Percentiles rank a stretch among this genome's conserved stretches.
Conservation (phyloP, 2,329 filamentous ascomycete species). For the Cordyceps javanica region DNA sequence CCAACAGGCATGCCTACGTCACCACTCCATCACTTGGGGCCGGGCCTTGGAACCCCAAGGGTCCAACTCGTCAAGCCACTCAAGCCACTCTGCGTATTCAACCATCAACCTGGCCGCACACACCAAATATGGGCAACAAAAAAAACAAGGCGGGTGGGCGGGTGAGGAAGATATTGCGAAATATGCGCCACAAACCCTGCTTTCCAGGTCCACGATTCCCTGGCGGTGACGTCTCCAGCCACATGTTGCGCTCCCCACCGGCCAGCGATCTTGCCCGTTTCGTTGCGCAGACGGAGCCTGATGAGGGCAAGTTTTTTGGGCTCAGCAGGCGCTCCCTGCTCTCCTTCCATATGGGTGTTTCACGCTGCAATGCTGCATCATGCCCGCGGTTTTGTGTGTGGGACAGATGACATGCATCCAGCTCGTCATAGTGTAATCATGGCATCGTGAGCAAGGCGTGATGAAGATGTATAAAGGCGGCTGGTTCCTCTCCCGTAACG, state of each 20-base stretch:
- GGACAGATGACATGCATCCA: not conserved
- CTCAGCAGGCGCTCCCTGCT: not conserved
- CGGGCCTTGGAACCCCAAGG: not conserved
- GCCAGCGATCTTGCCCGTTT: slow-evolving; percentile 10
- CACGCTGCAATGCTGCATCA: not conserved
- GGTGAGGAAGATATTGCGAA: not conserved
- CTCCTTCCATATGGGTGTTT: not conserved
- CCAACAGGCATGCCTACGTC: not conserved
- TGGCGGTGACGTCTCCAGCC: slow-evolving; percentile 12
- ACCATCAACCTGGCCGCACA: not conserved
- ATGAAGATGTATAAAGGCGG: not conserved
- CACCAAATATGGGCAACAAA: not conserved
- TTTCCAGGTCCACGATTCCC: not conserved
- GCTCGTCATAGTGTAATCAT: slow-evolving; percentile 4
- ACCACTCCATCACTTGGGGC: not conserved
- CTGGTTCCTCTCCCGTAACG: not conserved
- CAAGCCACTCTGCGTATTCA: not conserved
- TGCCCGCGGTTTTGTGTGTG: not conserved
- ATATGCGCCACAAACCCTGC: slow-evolving; percentile 10
- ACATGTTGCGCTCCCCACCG: not conserved
- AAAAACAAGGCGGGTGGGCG: not conserved
- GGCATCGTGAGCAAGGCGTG: not conserved
- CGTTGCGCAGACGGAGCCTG: not conserved
- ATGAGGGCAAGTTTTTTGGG: slow-evolving; percentile 12
- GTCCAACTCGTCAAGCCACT: not conserved